Conservation (phyloP, 345 rosid genomes). For the Aquilaria malaccensis region DNA sequence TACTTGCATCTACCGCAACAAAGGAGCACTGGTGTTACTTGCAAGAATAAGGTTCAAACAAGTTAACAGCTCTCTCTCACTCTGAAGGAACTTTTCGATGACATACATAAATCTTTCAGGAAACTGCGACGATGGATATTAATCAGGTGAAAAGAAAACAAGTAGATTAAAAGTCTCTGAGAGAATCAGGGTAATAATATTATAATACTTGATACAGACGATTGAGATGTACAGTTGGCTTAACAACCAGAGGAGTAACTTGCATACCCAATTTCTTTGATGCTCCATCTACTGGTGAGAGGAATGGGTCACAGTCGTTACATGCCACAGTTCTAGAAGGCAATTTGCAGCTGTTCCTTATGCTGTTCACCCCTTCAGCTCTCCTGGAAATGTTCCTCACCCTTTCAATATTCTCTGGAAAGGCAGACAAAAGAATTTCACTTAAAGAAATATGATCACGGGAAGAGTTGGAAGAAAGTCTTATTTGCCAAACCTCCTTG, state of each 20-base stretch:
- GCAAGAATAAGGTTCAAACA: conserved; percentile 1
- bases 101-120: no score
- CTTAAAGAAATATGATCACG: conserved; percentile 2
- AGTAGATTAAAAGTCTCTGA: no score
- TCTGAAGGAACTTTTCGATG: no score
- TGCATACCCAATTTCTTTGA: conserved; percentile 21
- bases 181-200: no score
- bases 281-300: conserved; percentile 12
- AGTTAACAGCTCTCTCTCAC: no score
- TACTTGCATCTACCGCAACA: conserved; percentile 18
- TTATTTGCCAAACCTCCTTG: conserved; percentile 21
- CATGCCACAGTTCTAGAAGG: conserved; percentile 15
- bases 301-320: conserved; percentile 11
- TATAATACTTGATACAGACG: no score
- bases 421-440: conserved; percentile 2
- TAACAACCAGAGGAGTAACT: background rate
- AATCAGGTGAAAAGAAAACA: no score
- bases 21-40: conserved; percentile 6
- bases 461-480: no score
- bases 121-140: no score
- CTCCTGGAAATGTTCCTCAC: conserved; percentile 9
- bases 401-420: conserved; percentile 26
- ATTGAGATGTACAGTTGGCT: no score
- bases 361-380: conserved; percentile 16
- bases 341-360: conserved; percentile 15